Evolutionary conservation across 2,329 filamentous ascomycete genomes (phyloP).

Genomic region (Diaporthe sp.): DNA sequence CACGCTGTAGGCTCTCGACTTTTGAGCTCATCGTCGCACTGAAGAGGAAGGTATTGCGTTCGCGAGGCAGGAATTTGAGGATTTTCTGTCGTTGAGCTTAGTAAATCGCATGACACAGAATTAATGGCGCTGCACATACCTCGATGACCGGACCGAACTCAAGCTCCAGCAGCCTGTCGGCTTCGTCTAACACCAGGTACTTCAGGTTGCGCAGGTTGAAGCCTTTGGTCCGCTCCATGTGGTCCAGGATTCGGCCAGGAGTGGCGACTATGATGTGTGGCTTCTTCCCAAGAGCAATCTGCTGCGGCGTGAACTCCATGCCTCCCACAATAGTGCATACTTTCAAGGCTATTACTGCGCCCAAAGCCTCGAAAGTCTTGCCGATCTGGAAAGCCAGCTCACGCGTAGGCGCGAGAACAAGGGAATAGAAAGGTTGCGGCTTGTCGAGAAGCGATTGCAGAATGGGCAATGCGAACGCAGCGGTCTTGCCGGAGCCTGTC

Average conservation of each 20-base stretch:
- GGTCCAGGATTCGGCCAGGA: constrained; percentile 89
- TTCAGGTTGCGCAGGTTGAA: constrained; percentile 87
- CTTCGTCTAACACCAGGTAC: constrained; percentile 96
- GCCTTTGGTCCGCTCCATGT: constrained; percentile 96
- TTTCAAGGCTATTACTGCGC: constrained; percentile 88
- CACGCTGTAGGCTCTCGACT: constrained; percentile 91
- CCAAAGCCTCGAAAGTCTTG: constrained; percentile 88
- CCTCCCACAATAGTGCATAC: constrained; percentile 91
- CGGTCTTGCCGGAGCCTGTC: constrained; percentile 96
- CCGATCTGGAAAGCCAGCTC: constrained; percentile 95
- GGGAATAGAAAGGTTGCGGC: constrained; percentile 87
- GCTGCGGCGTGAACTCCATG: constrained; percentile 94
- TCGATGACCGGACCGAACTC: constrained; percentile 95
- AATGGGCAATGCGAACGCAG: constrained; percentile 93
- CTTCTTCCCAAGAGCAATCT: constrained; percentile 94
- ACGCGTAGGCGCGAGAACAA: constrained; percentile 92
- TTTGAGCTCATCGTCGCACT: constrained; percentile 95
- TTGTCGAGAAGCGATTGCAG: constrained; percentile 91
- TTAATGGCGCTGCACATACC: constrained; percentile 72
- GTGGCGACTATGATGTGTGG: constrained; percentile 96
- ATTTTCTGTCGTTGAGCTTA: constrained; percentile 74
- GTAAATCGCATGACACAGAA: background rate
- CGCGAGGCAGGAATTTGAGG: constrained; percentile 85
- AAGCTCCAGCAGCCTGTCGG: constrained; percentile 85
- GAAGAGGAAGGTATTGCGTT: constrained; percentile 88